Evolutionary conservation across 2,329 filamentous ascomycete species (phyloP), one percentile per base, ranked within the genome.

Genomic region (Aureobasidium zeae): DNA sequence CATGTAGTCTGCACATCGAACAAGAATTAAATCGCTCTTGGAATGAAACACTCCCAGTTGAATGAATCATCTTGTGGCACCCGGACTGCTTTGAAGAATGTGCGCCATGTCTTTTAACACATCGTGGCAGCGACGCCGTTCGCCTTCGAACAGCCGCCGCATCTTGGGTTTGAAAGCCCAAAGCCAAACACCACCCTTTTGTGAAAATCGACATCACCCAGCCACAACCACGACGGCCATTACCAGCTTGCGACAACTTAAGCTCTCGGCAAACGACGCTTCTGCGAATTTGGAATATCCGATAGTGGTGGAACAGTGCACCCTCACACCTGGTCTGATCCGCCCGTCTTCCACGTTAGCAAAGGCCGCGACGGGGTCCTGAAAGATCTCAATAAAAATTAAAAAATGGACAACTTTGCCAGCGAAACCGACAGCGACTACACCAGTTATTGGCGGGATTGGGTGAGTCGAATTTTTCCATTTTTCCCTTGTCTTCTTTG

Each of bases 391-490:
- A 32, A 16, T 11, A 26, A 29, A 26, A 13, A 29, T 5, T 12
- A 42, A 26, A 22, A 28, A 36, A 96, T 96, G 91, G 91, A 96
- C 63, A 89, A 96, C 68, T 96, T 91, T 66, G 88, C 86, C 53
- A 95, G 87, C 61, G 91, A 98, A 66, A 94, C 88, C 10, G 91
- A 98, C 63, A 95, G 88, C 66, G 91, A 98, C 69, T 98, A 96
- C 64, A 95, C 91, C 36, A 96, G 87, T 67, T 98, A 96, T 66
- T 98, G 91, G 91, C 76, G 89, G 64, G 91, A 98, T 69, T 98
- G 91, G 91, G 91, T 96, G 72, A 70, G 86, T 80, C 15, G 29
- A 22, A 5, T 22, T 3, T 20, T 16, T 33, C 34, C 22, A 8
- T 38, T 39, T 9, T 32, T 11, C 9, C 22, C 13, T 17, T 33